Evolutionary conservation across 495 filamentous ascomycete genomes (phyloP), one percentile per base, ranked within the genome.

Genomic region (Delitschia confertaspora): DNA sequence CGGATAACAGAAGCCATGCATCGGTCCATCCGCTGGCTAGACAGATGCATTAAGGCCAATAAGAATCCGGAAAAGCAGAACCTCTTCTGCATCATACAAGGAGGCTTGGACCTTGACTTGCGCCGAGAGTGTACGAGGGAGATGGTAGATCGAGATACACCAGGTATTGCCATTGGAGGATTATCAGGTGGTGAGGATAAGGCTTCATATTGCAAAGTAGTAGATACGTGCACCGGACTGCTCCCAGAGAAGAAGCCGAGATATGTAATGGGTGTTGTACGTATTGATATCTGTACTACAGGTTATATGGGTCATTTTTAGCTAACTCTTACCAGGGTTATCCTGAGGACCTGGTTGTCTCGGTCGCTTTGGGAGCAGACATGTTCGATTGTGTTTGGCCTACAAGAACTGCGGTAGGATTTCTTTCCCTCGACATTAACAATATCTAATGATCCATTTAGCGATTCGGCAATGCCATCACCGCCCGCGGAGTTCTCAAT

Each of bases 381-480:
- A 96, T 98, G 93, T 98, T 98, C 62, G 91, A 98, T 66, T 98
- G 93, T 57, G 91, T 96, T 4, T 98, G 93, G 93, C 93, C 89
- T 6, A 98, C 91, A 18, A 73, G 91, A 29, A 96, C 91, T 18
- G 91, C 93, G 9, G 78, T 76, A 66, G 55, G 65, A 55, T 9
- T 31, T 39, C 38, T 10, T 9, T 7, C 10, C 33, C 9, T 29
- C 13, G 17, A 29, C n/a, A 4, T 32, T 44, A 46, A 20, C 13
- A 2, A 6, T 9, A 11, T 4, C 14, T 17, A 30, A 25, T 46
- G 35, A 22, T 22, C 44, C 25, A 19, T 36, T 43, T 39, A 78
- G 65, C 78, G 91, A 21, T 98, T 96, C 55, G 91, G 91, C 6
- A 93, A 94, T 56, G 91, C 93, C 24, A 76, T 96, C 43, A 93